phyloP scores from a whole-genome alignment of 257 asterid genomes.

The Knoxia roxburghii region DNA sequence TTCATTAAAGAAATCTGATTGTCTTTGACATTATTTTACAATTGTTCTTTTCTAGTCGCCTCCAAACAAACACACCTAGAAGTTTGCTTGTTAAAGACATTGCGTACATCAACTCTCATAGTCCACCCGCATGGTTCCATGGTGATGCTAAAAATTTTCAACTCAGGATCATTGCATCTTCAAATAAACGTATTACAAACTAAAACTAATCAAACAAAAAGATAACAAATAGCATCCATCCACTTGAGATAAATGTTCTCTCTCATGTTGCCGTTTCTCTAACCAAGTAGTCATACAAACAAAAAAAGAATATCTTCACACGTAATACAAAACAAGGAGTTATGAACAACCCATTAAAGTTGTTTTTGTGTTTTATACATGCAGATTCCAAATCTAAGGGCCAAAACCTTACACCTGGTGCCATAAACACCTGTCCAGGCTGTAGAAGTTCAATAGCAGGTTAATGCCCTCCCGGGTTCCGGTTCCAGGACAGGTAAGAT shows the following conservation, averaged over 20 bases:
- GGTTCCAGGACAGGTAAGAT: slow-evolving; percentile 84
- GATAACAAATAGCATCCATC: not conserved
- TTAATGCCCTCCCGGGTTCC: slow-evolving; percentile 72
- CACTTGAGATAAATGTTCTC: too few species aligned
- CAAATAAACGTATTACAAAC: too few species aligned
- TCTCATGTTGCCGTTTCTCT: too few species aligned
- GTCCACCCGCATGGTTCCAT: too few species aligned
- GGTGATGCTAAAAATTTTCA: too few species aligned
- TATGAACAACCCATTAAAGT: not conserved
- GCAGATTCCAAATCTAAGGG: not conserved
- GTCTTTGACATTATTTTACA: too few species aligned
- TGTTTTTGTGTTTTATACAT: slow-evolving; percentile 7
- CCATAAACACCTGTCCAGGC: not conserved
- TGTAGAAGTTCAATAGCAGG: slow-evolving; percentile 19
- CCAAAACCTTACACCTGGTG: not conserved
- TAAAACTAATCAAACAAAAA: not conserved
- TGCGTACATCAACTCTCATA: too few species aligned
- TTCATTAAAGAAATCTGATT: too few species aligned
- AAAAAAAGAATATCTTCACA: not conserved
- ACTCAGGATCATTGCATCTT: too few species aligned
- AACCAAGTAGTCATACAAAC: not conserved
- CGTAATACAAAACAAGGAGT: not conserved
- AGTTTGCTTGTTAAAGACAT: too few species aligned
- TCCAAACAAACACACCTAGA: too few species aligned
- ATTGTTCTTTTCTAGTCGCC: too few species aligned